Base-by-base conservation (phyloP, 306 rosid species). In the Glycine soja region DNA sequence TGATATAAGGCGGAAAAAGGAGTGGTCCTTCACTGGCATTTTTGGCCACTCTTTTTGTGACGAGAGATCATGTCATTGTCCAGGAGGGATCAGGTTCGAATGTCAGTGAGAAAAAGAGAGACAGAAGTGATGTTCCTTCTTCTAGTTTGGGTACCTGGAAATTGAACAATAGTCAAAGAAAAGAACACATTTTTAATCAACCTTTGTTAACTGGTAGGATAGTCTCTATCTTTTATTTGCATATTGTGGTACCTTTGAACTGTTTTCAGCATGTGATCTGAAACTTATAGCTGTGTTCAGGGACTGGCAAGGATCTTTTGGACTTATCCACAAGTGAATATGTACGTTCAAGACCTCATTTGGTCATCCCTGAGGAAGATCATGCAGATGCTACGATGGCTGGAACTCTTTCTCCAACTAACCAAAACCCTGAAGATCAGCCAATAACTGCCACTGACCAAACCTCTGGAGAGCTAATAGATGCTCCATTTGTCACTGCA, bases 111-210 rank as follows among this genome's bases (percentile, higher is more conserved):
- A 34, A 34, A 34, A 34, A 34, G 38, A 34, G 38, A 34, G 38
- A 38, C 6, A 38, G 43, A 38, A 38, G 7, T 4, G 43, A 38
- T 4, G 43, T 38, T 38, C 7, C 97, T 11, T 69, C 79, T 79
- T 86, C 93, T 76, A 10, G 85, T 30, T 84, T 90, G 86, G 88
- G 72, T 71, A 52, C 84, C 24, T 93, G 94, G 97, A 91, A 88
- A 82, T 74, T 89, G 69, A 85, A 85, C 80, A 91, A 83, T 52
- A 81, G 53, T 43, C 70, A 79, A 78, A 87, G 82, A 59, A 91
- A 91, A 70, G 94, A 93, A 79, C 74, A 83, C 56, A 70, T 89
- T 53, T 89, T 95, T 81, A 3, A 81, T 54, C 90, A 87, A 78
- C 92, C 96, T 10, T 82, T 87, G 77, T 14, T 88, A 76, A 79